phyloP scores from a whole-genome alignment of 768 basidiomycete species.

The Lenzites betulinus region DNA sequence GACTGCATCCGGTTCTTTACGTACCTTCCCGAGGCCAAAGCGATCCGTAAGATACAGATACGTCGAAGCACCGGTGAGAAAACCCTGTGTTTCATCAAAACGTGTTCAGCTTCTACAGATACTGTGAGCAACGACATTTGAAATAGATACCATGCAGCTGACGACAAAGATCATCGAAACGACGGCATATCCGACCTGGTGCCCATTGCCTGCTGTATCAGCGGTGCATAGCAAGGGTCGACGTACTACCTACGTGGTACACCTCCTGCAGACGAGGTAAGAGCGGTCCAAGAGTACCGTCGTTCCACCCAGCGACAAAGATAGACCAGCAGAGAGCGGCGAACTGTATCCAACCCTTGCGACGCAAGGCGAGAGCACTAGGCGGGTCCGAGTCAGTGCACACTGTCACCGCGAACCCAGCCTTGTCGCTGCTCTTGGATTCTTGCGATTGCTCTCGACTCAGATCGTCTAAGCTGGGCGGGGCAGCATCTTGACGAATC shows the following conservation, averaged over 20 bases:
- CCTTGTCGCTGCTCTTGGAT: not conserved
- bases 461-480: not conserved
- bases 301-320: slow-evolving; percentile 75
- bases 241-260: slow-evolving; percentile 38
- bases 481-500: not conserved
- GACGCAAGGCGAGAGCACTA: not conserved
- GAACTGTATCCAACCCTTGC: slow-evolving; percentile 44
- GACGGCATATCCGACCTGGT: slow-evolving; percentile 49
- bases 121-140: no score
- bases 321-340: slow-evolving; percentile 54
- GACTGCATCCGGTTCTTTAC: no score
- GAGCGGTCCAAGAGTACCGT: slow-evolving; percentile 71
- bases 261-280: slow-evolving; percentile 66
- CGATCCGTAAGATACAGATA: slow-evolving; percentile 48
- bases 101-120: no score
- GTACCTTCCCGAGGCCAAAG: slow-evolving; percentile 48
- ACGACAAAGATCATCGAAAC: slow-evolving; percentile 64
- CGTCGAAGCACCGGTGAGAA: slow-evolving; percentile 44
- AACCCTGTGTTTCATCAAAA: slow-evolving; percentile 43
- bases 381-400: not conserved
- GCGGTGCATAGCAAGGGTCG: not conserved
- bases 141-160: slow-evolving; percentile 38
- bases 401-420: not conserved
- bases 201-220: not conserved
- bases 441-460: not conserved